These are phyloP conservation scores for Meyerozyma sp. DNA, from an alignment of 1,139 yeast genomes.

Conservation along the genomic window DNA sequence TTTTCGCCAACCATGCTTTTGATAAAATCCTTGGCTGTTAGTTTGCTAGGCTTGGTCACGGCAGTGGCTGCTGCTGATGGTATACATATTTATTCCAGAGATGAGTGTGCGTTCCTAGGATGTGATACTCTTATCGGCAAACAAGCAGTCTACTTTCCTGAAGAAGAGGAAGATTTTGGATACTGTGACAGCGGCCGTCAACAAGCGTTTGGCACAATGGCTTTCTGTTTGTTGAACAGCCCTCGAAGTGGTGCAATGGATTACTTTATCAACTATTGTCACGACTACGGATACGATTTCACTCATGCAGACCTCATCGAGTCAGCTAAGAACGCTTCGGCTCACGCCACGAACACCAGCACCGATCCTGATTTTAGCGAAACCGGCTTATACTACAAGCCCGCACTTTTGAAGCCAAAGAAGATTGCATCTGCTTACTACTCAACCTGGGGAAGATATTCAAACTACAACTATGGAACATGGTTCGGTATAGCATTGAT, in stretches of 20 bases:
- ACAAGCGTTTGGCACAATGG: conserved; percentile 36
- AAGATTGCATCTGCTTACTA: conserved; percentile 27
- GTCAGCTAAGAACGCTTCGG: conserved; percentile 37
- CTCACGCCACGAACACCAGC: conserved; percentile 19
- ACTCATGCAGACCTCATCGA: conserved; percentile 22
- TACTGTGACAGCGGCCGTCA: conserved; percentile 14
- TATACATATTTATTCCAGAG: background rate
- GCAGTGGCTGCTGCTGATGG: background rate
- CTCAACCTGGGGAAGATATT: conserved; percentile 31
- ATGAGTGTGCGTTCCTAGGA: background rate
- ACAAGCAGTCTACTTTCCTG: conserved; percentile 4
- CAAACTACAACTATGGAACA: conserved; percentile 37
- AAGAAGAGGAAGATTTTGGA: conserved; percentile 5
- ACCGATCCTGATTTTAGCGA: conserved; percentile 23
- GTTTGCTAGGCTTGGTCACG: background rate
- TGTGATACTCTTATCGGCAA: conserved; percentile 3
- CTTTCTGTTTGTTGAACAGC: conserved; percentile 25
- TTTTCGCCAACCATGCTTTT: background rate
- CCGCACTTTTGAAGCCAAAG: conserved; percentile 19
- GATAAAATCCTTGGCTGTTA: background rate
- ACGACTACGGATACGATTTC: conserved; percentile 14
- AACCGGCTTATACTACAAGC: conserved; percentile 24
- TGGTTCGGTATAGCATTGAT: conserved; percentile 47
- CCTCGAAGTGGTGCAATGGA: conserved; percentile 21
- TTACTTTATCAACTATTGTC: conserved; percentile 22